These are phyloP conservation scores for Mucor racemosus DNA, from an alignment of 371 early-diverging fungal species.

Conservation along the genomic window DNA sequence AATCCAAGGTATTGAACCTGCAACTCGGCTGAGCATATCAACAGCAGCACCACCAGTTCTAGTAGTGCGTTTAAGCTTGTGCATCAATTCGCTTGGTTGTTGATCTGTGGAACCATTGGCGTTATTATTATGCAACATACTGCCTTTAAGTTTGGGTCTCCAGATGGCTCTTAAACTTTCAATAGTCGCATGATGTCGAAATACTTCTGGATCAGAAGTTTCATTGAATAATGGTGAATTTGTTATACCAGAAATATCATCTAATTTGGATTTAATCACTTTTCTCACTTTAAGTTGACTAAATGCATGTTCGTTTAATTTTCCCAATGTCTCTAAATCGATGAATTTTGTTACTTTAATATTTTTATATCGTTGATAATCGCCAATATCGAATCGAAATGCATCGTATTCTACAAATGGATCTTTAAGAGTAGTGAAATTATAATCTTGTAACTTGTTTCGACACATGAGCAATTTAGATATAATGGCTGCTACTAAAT, in stretches of 20 bases:
- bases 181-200: conserved; percentile 61
- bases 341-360: conserved; percentile 36
- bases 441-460: conserved; percentile 63
- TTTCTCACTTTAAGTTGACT: conserved; percentile 58
- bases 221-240: conserved; percentile 56
- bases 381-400: conserved; percentile 56
- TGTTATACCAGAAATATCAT: conserved; percentile 60
- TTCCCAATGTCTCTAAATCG: conserved; percentile 48
- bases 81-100: background rate
- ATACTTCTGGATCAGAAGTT: conserved; percentile 63
- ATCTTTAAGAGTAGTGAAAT: conserved; percentile 69
- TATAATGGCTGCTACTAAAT: conserved; percentile 61
- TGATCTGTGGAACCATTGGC: conserved; percentile 18
- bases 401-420: conserved; percentile 64
- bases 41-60: conserved; percentile 51
- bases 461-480: conserved; percentile 59
- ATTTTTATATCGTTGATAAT: conserved; percentile 56
- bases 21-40: conserved; percentile 46
- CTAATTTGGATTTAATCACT: conserved; percentile 66
- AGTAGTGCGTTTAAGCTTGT: conserved; percentile 43
- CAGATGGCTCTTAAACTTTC: conserved; percentile 65
- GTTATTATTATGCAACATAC: background rate
- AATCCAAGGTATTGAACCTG: conserved; percentile 34
- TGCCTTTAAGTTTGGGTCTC: conserved; percentile 54
- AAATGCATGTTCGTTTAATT: conserved; percentile 43